Base-by-base conservation (phyloP, 352 stramenopile genomes). In the Phytopythium cucurbitacearum region DNA sequence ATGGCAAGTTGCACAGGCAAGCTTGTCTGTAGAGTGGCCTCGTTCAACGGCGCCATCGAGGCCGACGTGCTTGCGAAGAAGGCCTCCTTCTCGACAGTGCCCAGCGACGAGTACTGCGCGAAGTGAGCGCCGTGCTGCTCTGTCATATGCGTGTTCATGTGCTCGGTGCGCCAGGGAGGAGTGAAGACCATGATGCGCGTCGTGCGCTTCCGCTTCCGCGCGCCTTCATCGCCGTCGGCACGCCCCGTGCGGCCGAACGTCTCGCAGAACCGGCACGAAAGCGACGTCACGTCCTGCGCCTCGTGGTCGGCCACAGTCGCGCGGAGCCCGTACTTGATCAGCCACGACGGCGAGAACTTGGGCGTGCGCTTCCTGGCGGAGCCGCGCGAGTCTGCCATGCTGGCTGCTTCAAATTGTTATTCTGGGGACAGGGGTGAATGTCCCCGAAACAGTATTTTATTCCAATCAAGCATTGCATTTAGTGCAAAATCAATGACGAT, bases 101-200 rank as follows among this genome's bases (percentile, higher is more conserved):
- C 48, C 3, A 73, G 55, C 36, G 55, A 61, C 44, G 60, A 52
- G 15, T 71, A 73, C 42, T 70, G 51, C 12, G 54, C 45, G 52
- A 56, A 73, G 33, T 63, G 56, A 52, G 33, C 40, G 5, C 52
- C 57, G 37, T 73, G 64, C 36, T 73, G 60, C 49, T 73, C 51
- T 32, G 63, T 49, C 60, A 73, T 69, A 46, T 73, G 64, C 16
- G 59, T 52, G 48, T 60, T 65, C 64, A 73, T 73, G 35, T 73
- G 67, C 40, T 73, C 64, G 15, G 61, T 63, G 35, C 64, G 47
- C 60, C 64, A 73, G 8, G 64, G 64, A 40, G 61, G 13, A 42
- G 60, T 60, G 53, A 73, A 73, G 40, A 44, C 53, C 36, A 59
- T 59, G 2, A 69, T 15, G 43, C 64, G 64, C 38, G 36, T 67